Conservation (phyloP, 2,329 filamentous ascomycete genomes). For the Parasarocladium wereldwijsianum region DNA sequence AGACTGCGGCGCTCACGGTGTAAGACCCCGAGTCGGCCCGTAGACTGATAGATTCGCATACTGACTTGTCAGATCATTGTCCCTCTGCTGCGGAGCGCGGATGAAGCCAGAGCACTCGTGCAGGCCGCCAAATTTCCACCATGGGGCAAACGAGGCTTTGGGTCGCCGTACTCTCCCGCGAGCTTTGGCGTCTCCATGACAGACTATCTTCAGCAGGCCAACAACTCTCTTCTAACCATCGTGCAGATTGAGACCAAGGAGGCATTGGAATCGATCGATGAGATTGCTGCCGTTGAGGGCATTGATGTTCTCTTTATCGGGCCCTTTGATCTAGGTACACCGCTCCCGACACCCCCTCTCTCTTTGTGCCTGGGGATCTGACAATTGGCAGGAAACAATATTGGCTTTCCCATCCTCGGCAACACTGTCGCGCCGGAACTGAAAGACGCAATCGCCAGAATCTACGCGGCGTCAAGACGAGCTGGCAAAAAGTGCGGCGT, state of each 20-base stretch:
- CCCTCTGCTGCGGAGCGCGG: conserved; percentile 26
- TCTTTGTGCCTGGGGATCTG: not conserved
- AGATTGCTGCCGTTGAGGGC: conserved; percentile 44
- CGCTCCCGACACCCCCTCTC: not conserved
- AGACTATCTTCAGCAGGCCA: conserved; percentile 34
- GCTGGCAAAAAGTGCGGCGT: conserved; percentile 54
- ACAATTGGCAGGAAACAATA: conserved; percentile 32
- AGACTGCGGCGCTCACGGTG: conserved; percentile 33
- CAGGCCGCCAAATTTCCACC: conserved; percentile 35
- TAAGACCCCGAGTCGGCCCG: conserved; percentile 16
- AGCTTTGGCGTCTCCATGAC: conserved; percentile 28
- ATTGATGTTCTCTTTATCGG: conserved; percentile 52
- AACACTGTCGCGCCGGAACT: conserved; percentile 44
- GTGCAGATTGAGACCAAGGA: conserved; percentile 55
- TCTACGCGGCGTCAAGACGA: conserved; percentile 40
- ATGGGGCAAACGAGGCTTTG: conserved; percentile 30
- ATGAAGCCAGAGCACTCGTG: conserved; percentile 30
- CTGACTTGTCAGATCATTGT: conserved; percentile 24
- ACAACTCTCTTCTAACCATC: conserved; percentile 42
- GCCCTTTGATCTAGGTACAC: conserved; percentile 45
- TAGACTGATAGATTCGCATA: conserved; percentile 5
- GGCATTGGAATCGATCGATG: conserved; percentile 43
- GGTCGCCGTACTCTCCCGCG: conserved; percentile 29
- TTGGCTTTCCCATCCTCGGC: conserved; percentile 46
- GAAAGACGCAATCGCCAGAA: conserved; percentile 40